Percentiles rank a stretch among this genome's conserved stretches.
These are phyloP conservation scores for Micromonas pusilla DNA, from an alignment of 139 green algal genomes.

Conservation along the genomic window DNA sequence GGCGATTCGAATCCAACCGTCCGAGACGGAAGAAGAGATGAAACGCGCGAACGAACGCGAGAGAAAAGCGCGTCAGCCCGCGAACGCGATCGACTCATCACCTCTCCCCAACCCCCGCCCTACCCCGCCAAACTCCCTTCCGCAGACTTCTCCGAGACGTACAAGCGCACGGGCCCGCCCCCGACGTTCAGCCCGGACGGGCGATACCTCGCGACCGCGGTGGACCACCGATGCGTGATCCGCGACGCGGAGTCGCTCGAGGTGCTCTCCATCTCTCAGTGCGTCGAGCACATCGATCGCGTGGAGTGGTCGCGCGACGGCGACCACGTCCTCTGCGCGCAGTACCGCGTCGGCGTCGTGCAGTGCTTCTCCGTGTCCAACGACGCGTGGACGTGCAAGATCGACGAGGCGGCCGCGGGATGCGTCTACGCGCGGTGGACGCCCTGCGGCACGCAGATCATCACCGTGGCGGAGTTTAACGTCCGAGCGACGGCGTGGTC, in stretches of 20 bases:
- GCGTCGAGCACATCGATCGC: constrained; percentile 69
- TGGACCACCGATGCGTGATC: constrained; percentile 73
- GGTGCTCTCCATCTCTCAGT: constrained; percentile 37
- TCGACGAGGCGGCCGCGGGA: constrained; percentile 70
- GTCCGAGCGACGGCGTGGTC: constrained; percentile 76
- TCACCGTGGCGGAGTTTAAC: constrained; percentile 62
- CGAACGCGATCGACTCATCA: no score
- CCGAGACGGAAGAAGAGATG: background rate
- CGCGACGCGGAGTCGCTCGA: constrained; percentile 40
- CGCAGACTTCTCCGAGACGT: constrained; percentile 67
- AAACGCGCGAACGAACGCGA: background rate
- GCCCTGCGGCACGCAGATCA: constrained; percentile 53
- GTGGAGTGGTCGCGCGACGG: constrained; percentile 70
- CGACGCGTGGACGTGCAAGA: constrained; percentile 76
- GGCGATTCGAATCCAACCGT: no score
- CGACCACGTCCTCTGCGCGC: constrained; percentile 62
- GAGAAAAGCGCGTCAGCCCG: background rate
- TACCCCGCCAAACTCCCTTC: no score
- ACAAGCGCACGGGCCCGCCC: constrained; percentile 42
- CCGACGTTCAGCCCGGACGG: constrained; percentile 67
- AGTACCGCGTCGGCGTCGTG: constrained; percentile 54
- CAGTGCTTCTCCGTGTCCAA: constrained; percentile 63
- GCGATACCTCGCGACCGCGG: constrained; percentile 52
- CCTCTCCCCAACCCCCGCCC: no score
- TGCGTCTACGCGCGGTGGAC: constrained; percentile 39